Evolutionary conservation across 192 early-diverging fungal species (phyloP).

Genomic region (Coemansia sp.): DNA sequence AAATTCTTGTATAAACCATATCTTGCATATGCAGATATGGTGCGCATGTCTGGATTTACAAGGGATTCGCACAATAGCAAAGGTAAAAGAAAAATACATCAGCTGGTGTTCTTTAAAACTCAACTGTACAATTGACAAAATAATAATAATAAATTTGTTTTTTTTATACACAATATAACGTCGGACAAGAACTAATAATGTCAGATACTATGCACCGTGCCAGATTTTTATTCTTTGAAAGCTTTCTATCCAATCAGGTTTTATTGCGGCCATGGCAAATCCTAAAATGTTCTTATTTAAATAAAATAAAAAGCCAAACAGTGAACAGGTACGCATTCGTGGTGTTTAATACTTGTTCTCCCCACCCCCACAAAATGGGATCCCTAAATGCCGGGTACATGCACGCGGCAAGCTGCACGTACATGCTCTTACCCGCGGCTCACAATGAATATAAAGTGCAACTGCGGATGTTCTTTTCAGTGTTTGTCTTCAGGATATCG

Average conservation of each 20-base stretch:
- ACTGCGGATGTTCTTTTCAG: not conserved
- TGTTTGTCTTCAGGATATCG: not conserved
- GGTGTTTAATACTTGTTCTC: not conserved
- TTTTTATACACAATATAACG: not conserved
- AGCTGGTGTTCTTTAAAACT: not conserved
- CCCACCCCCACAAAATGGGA: not conserved
- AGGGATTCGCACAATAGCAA: not conserved
- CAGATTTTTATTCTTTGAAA: not conserved
- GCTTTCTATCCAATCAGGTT: no score
- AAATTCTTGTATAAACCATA: conserved; percentile 1
- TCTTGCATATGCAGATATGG: not conserved
- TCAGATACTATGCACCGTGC: not conserved
- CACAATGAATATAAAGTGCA: not conserved
- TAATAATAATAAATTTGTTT: not conserved
- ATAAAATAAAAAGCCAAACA: not conserved
- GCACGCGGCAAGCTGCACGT: not conserved
- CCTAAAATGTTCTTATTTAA: not conserved
- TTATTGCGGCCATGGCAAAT: no score
- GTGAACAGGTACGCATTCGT: not conserved
- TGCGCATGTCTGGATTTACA: not conserved
- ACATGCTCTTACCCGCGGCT: not conserved
- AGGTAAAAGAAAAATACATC: not conserved
- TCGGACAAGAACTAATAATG: not conserved
- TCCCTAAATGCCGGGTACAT: not conserved
- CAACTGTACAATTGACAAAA: not conserved